Evolutionary conservation across 179 eudicot species (phyloP).

Genomic region (Silene coronaria): DNA sequence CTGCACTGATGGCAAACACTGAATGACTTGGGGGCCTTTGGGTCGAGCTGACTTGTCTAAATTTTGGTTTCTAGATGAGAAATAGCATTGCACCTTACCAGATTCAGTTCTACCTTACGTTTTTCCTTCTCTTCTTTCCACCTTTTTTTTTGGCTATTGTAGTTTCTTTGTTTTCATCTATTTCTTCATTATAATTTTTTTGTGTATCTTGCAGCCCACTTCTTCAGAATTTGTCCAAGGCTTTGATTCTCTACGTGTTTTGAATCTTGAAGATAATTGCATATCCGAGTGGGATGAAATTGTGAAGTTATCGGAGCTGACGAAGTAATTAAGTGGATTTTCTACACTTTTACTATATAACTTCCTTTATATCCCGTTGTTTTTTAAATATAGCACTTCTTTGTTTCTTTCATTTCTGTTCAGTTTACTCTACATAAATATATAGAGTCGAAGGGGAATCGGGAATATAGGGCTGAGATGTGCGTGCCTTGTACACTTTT

Average conservation of each 20-base stretch:
- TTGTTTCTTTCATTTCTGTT: not conserved
- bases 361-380: not conserved
- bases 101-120: too few species aligned
- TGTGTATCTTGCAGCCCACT: constrained; percentile 39
- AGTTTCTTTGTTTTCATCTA: not conserved
- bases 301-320: constrained; percentile 59
- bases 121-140: not conserved
- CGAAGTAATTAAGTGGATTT: constrained; percentile 30
- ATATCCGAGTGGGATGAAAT: constrained; percentile 81
- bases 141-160: not conserved
- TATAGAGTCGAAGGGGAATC: not conserved
- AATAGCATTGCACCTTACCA: not conserved
- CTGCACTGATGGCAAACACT: not conserved
- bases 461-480: not conserved
- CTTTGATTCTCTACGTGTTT: constrained; percentile 55
- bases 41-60: not conserved
- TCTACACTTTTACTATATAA: not conserved
- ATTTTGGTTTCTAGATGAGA: not conserved
- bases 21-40: not conserved
- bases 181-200: not conserved
- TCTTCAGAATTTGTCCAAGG: constrained; percentile 59
- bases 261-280: constrained; percentile 78
- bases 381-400: not conserved
- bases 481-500: not conserved
- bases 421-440: not conserved